Percentiles rank a stretch among this genome's conserved stretches.
phyloP scores from a whole-genome alignment of 1,284 basidiomycete species.

The Lignosus rhinocerotis region DNA sequence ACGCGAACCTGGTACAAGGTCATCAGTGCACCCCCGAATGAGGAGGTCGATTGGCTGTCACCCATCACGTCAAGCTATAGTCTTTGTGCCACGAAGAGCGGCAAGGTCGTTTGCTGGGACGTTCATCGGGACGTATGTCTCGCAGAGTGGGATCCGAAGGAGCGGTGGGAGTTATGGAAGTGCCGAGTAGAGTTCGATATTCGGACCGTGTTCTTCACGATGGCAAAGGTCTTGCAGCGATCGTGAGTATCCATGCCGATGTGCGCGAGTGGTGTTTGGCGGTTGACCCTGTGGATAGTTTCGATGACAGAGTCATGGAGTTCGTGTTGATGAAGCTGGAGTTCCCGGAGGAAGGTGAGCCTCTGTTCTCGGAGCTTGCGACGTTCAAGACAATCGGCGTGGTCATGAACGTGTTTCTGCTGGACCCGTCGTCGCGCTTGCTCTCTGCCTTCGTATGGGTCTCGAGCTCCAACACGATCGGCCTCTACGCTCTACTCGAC shows the following conservation, averaged over 20 bases:
- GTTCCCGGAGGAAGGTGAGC: conserved; percentile 30
- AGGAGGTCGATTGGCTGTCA: conserved; percentile 74
- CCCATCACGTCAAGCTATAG: conserved; percentile 74
- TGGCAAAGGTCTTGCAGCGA: conserved; percentile 60
- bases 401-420: conserved; percentile 76
- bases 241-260: conserved; percentile 42
- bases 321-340: conserved; percentile 38
- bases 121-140: conserved; percentile 57
- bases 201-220: conserved; percentile 69
- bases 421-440: conserved; percentile 62
- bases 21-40: conserved; percentile 59
- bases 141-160: conserved; percentile 65
- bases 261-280: not conserved
- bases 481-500: conserved; percentile 64
- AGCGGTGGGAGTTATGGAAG: conserved; percentile 74
- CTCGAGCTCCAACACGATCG: conserved; percentile 46
- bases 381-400: conserved; percentile 64
- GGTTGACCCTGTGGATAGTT: conserved; percentile 16
- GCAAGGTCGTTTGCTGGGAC: conserved; percentile 78
- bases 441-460: conserved; percentile 70
- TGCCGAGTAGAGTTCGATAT: conserved; percentile 74
- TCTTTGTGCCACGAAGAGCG: conserved; percentile 70
- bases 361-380: conserved; percentile 53
- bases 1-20: conserved; percentile 55
- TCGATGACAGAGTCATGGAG: conserved; percentile 36